Base-by-base conservation (phyloP, 805 yeast species). In the Kockiozyma suomiensis region DNA sequence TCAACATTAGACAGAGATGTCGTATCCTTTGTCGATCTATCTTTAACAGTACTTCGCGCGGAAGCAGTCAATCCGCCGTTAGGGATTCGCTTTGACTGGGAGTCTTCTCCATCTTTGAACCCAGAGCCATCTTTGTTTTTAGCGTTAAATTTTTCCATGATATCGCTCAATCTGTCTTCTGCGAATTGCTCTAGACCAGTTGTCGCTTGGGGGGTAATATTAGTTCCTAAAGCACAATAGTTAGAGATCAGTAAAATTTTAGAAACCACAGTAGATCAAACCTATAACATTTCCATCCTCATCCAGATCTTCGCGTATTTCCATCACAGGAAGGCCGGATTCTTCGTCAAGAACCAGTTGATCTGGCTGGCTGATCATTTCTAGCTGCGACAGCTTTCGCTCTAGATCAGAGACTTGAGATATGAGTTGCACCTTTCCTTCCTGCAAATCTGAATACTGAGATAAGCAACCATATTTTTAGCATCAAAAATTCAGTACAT, bases 251-350 rank as follows among this genome's bases (percentile, higher is more conserved):
- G 17, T 10, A 13, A 15, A 10, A 5, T n/a, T 17, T 25, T 21
- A 5, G 13, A 45, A 6, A n/a, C 5, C 4, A 25, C n/a, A 28
- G 1, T 13, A 28, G 2, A 17, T 2, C 28, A 10, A 43, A 58
- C 63, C 62, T 30, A 87, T 70, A 1, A 91, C 79, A 61, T 88
- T 84, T 0, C 85, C 97, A n/a, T 88, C 85, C 0, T 89, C 97
- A 72, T 91, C 97, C 40, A 92, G 72, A 54, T 85, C 88, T 70
- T 91, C 97, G 54, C 85, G 79, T 23, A 92, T 92, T 58, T 91
- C 97, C 84, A 90, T 83, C 25, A 88, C 76, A 0, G 90, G 91
- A 1, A 85, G 68, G 1, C 79, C 83, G 15, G 81, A 85, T 2
- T 76, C 82, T 19, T 62, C 64, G 46, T 62, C 65, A 7, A 59